A percentile compares a stretch with the other conserved stretches of the same genome.
Conservation (phyloP, 371 early-diverging fungal genomes). For the Apophysomyces trapeziformis region DNA sequence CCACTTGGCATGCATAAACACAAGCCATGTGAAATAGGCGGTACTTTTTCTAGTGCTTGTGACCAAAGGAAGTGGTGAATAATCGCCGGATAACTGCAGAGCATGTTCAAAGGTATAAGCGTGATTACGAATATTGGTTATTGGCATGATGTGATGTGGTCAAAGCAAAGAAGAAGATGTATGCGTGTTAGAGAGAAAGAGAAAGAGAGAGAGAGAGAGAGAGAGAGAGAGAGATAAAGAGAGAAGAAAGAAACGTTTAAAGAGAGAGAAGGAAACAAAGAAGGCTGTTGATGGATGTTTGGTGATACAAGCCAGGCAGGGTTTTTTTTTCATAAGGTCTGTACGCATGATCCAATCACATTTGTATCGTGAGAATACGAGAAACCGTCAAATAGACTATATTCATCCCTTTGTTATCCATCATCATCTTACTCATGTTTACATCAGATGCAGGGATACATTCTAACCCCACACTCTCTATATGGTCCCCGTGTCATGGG, state of each 20-base stretch:
- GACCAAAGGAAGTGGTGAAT: conserved; percentile 18
- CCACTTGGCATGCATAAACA: conserved; percentile 49
- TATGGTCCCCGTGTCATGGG: not conserved
- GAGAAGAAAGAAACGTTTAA: not conserved
- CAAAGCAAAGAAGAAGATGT: too few species aligned
- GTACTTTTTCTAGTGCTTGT: conserved; percentile 9
- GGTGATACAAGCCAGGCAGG: conserved; percentile 3
- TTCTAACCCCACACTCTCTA: not conserved
- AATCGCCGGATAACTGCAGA: conserved; percentile 29
- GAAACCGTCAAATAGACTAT: not conserved
- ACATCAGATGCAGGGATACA: not conserved
- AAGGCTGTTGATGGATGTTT: conserved; percentile 11
- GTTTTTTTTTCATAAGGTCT: not conserved
- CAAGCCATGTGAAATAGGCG: conserved; percentile 48
- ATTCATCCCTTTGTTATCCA: not conserved
- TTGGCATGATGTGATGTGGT: conserved; percentile 14
- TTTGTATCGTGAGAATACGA: conserved; percentile 27
- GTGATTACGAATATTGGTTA: conserved; percentile 41
- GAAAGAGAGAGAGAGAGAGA: too few species aligned
- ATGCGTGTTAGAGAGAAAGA: too few species aligned
- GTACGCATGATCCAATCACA: conserved; percentile 33
- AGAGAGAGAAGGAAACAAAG: conserved; percentile 14
- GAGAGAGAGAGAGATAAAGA: not conserved
- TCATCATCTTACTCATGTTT: not conserved
- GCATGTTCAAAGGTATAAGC: conserved; percentile 41